A percentile compares a stretch with the other conserved stretches of the same genome.
These are phyloP conservation scores for Stemphylium vesicarium DNA, from an alignment of 2,329 filamentous ascomycete species.

Conservation along the genomic window DNA sequence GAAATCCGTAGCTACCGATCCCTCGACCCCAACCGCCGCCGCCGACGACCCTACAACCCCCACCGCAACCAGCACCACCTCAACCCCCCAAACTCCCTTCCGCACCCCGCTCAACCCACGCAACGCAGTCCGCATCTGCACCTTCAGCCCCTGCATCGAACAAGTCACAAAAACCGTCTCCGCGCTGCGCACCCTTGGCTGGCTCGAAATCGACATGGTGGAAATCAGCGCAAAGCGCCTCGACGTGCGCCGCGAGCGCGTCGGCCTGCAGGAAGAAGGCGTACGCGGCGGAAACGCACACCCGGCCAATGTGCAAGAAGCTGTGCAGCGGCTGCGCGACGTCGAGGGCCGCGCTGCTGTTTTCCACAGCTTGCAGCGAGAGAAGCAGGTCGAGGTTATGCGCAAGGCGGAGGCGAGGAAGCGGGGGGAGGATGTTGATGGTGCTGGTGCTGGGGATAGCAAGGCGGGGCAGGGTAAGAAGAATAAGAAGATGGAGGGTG, in stretches of 20 bases:
- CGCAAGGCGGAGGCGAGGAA: constrained; percentile 45
- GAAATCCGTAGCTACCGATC: constrained; percentile 35
- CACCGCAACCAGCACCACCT: constrained; percentile 6
- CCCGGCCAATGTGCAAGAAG: constrained; percentile 79
- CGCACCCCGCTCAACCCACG: constrained; percentile 70
- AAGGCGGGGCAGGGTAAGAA: constrained; percentile 24
- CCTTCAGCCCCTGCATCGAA: constrained; percentile 96
- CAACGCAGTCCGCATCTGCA: constrained; percentile 81
- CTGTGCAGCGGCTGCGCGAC: constrained; percentile 72
- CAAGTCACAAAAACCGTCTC: constrained; percentile 89
- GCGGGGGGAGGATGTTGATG: constrained; percentile 33
- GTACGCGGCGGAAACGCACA: constrained; percentile 70
- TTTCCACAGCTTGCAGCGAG: constrained; percentile 60
- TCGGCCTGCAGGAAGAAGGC: constrained; percentile 74
- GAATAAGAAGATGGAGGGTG: constrained; percentile 27
- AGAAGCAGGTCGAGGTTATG: constrained; percentile 54
- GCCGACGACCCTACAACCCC: constrained; percentile 18
- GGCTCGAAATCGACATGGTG: constrained; percentile 93
- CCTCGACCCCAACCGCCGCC: constrained; percentile 51
- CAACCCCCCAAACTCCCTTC: constrained; percentile 26
- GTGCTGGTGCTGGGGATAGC: constrained; percentile 36
- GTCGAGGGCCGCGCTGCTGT: constrained; percentile 73
- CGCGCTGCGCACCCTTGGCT: constrained; percentile 78
- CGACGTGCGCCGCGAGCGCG: constrained; percentile 80
- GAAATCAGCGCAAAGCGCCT: constrained; percentile 82